Conservation (phyloP, 257 asterid species). For the Nicotiana tabacum region DNA sequence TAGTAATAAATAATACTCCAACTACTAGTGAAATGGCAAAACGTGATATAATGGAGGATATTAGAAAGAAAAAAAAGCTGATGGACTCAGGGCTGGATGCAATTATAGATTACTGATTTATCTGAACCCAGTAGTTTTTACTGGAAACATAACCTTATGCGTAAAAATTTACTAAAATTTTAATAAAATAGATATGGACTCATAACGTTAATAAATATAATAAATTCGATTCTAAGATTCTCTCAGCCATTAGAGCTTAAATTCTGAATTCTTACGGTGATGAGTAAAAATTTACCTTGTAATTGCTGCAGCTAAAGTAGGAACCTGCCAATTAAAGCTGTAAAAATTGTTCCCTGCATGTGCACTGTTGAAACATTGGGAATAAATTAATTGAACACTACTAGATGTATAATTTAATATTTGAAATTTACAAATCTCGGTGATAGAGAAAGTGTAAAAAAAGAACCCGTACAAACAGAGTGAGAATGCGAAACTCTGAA, state of each 20-base stretch:
- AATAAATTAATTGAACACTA: neutral
- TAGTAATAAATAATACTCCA: neutral
- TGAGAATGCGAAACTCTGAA: constrained; percentile 19
- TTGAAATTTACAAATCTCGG: constrained; percentile 28
- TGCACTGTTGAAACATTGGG: neutral
- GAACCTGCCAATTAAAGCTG: neutral
- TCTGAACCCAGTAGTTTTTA: too few relatives aligned
- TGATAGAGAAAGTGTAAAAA: constrained; percentile 17
- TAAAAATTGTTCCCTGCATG: neutral
- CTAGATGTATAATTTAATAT: neutral
- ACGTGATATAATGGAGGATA: neutral
- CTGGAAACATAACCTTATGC: too few relatives aligned
- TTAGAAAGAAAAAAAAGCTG: too few relatives aligned
- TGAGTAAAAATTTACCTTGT: neutral
- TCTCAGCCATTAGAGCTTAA: too few relatives aligned
- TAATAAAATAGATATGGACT: too few relatives aligned
- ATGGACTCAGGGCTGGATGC: too few relatives aligned
- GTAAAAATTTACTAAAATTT: too few relatives aligned
- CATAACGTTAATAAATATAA: too few relatives aligned
- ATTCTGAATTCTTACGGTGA: too few relatives aligned
- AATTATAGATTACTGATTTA: too few relatives aligned
- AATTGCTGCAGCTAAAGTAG: neutral
- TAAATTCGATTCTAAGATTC: too few relatives aligned
- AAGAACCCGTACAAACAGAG: constrained; percentile 40
- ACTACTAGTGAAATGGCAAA: neutral